Evolutionary conservation across 2,329 filamentous ascomycete genomes (phyloP), one percentile per base, ranked within the genome.

Genomic region (Trichoderma sp.): DNA sequence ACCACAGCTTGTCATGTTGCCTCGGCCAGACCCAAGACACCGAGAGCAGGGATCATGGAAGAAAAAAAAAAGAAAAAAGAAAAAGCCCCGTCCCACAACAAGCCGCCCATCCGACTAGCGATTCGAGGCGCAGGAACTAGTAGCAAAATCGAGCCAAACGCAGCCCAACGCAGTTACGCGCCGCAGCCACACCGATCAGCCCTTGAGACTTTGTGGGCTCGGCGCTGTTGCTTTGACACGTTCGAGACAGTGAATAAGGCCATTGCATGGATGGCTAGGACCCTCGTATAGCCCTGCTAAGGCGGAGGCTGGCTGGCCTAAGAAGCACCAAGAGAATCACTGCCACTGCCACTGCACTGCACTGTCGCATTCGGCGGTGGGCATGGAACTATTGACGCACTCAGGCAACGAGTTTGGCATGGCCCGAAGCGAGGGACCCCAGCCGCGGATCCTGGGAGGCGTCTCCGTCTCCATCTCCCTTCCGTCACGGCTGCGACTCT

Each of bases 61-160:
- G n/a, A 27, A 31, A 8, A 27, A 19, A 27, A 29, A 16, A 13
- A 11, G 19, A 19, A 53, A 53, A 4, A 53, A 6, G 27, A 6
- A 53, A 27, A 27, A 29, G n/a, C 14, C 16, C 3, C 24, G 40
- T 58, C 64, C 64, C 53, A 59, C 55, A 59, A 33, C 21, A 59
- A 67, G 64, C 64, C 64, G 64, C 43, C 64, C 37, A 67, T 67
- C 64, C 64, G 64, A 40, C 55, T 52, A 59, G 64, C 55, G 64
- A 67, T 37, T 37, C 40, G 64, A 67, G 64, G 64, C 64, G 61
- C 49, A 40, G 47, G 49, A 43, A 56, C 61, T 59, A 59, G 57
- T 7, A 19, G 40, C 40, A 43, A 19, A 29, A 5, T 11, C 3
- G 33, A 14, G 33, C 57, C 35, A 5, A 16, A 21, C 16, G 2